These are phyloP conservation scores for Lanmaoa rubissima DNA, from an alignment of 768 basidiomycete species.

Conservation along the genomic window DNA sequence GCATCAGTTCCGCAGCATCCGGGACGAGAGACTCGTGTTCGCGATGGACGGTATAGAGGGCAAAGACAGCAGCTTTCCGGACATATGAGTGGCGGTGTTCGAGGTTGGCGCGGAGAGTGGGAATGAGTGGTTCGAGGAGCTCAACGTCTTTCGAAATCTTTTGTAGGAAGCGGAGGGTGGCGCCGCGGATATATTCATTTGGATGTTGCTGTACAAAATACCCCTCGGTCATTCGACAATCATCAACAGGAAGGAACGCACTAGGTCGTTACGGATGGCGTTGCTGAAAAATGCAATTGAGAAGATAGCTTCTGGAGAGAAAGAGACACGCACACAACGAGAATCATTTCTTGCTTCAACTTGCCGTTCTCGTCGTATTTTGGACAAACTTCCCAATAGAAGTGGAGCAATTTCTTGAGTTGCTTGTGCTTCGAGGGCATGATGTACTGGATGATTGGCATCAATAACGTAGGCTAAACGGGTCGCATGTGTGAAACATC, in stretches of 20 bases:
- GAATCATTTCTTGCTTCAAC: conserved; percentile 99
- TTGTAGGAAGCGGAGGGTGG: conserved; percentile 94
- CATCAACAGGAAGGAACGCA: conserved; percentile 38
- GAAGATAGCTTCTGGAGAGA: conserved; percentile 4
- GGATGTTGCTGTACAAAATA: conserved; percentile 82
- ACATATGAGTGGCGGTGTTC: conserved; percentile 98
- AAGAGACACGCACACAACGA: conserved; percentile 77
- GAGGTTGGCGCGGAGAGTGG: conserved; percentile 88
- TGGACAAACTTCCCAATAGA: conserved; percentile 97
- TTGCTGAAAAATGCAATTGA: conserved; percentile 52
- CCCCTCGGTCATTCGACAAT: not conserved
- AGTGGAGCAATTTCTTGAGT: conserved; percentile 94
- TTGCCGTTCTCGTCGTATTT: conserved; percentile 97
- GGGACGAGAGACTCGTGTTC: conserved; percentile 94
- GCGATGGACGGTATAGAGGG: conserved; percentile 91
- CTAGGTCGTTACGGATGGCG: conserved; percentile 96
- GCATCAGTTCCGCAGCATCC: conserved; percentile 93
- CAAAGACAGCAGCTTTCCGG: conserved; percentile 97
- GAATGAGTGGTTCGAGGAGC: conserved; percentile 92
- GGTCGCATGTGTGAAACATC: not conserved
- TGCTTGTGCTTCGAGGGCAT: conserved; percentile 94
- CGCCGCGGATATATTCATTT: conserved; percentile 98
- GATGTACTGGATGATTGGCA: conserved; percentile 98
- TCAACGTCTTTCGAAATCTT: conserved; percentile 93
- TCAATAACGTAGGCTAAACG: conserved; percentile 80